Conservation (phyloP, 2,329 filamentous ascomycete genomes). For the Coniochaeta pulveracea region DNA sequence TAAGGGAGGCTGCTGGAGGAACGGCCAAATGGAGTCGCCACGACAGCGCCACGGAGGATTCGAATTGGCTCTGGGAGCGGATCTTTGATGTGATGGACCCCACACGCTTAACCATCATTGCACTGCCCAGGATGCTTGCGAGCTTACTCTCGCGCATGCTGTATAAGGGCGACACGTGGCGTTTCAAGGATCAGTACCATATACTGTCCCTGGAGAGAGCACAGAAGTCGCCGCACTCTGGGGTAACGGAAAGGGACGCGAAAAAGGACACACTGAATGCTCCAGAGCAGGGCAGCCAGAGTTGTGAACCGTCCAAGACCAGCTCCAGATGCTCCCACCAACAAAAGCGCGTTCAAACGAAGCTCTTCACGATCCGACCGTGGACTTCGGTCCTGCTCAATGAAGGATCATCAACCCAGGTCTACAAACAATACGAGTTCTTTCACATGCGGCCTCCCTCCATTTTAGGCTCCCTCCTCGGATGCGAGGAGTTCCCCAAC, state of each 20-base stretch:
- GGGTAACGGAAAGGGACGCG: not conserved
- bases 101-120: slow-evolving; percentile 41
- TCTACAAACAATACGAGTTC: slow-evolving; percentile 62
- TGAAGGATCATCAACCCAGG: slow-evolving; percentile 63
- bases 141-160: slow-evolving; percentile 46
- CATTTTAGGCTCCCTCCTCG: slow-evolving; percentile 41
- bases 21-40: slow-evolving; percentile 7
- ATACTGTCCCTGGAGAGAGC: slow-evolving; percentile 34
- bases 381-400: slow-evolving; percentile 61
- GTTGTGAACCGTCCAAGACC: not conserved
- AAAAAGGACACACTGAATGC: not conserved
- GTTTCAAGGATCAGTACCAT: slow-evolving; percentile 52
- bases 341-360: slow-evolving; percentile 15
- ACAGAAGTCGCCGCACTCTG: not conserved
- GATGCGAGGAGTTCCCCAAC: slow-evolving; percentile 25
- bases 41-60: slow-evolving; percentile 14
- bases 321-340: slow-evolving; percentile 4
- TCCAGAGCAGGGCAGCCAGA: not conserved
- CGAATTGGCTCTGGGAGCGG: slow-evolving; percentile 41
- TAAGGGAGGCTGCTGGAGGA: not conserved
- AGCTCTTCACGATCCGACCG: slow-evolving; percentile 44
- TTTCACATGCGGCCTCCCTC: slow-evolving; percentile 54
- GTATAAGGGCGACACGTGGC: slow-evolving; percentile 47
- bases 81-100: slow-evolving; percentile 44
- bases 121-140: slow-evolving; percentile 51